Evolutionary conservation across 257 asterid genomes (phyloP), one percentile per base, ranked within the genome.

Genomic region (Anisodus acutangulus): DNA sequence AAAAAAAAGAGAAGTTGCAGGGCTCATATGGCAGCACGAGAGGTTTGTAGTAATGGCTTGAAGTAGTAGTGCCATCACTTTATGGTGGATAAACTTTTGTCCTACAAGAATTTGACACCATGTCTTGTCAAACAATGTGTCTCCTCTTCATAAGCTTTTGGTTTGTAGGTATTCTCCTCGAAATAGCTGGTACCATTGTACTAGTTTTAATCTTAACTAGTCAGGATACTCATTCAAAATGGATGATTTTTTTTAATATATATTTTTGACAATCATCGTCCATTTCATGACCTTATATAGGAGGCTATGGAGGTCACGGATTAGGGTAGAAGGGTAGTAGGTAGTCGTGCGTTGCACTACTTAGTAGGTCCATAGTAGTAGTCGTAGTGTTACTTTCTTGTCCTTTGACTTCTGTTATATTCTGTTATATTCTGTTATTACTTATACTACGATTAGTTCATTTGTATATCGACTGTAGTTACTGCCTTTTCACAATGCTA

Each of bases 111-210:
- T 76, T 76, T 53, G 45, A 26, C 47, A 6, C 47, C 47, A 76
- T 53, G 51, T 26, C 15, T 76, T 76, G 64, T 53, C 81, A 13
- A 76, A 76, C 7, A 26, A 8, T 0, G 62, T 26, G 15, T 22
- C 12, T 49, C 22, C 43, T 74, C 64, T 51, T 51, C 13, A 3
- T 74, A 76, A 76, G 63, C 64, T 35, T 76, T 31, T 51, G 64
- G 7, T 13, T 76, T 26, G 7, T 74, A 35, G 62, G 22, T 31
- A 51, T 12, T 72, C 60, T 72, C 60, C 57, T 51, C 22, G 19
- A 22, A 51, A 76, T 49, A 76, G 81, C 45, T 76, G 62, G 63
- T 76, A 76, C 4, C 62, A 13, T 74, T 3, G 45, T 19, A 74
- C 58, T 51, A 22, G 22, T 22, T 22, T 15, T 74, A 49, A 6